Conservation (phyloP, 768 basidiomycete genomes). For the Collybia sp. region DNA sequence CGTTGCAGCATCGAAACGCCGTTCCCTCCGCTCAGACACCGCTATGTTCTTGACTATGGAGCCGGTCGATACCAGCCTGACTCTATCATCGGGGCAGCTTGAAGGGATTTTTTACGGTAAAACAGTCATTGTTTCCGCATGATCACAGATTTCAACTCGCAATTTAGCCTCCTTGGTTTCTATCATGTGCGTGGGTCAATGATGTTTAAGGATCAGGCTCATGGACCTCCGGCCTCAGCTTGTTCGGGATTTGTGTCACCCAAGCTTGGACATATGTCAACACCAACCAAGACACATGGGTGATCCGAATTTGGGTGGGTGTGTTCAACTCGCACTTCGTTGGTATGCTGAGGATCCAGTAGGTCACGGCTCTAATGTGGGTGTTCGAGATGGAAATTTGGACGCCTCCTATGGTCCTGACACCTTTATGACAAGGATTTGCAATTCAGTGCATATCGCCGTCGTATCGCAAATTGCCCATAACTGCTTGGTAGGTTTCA, state of each 20-base stretch:
- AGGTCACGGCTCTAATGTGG: background rate
- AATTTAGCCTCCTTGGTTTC: too few species aligned
- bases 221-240: background rate
- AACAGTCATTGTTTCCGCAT: too few species aligned
- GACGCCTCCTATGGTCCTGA: background rate
- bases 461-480: background rate
- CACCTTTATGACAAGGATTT: background rate
- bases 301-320: background rate
- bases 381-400: background rate
- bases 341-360: background rate
- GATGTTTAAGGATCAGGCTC: too few species aligned
- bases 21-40: too few species aligned
- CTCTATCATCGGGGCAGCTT: too few species aligned
- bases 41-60: too few species aligned
- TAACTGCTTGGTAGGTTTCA: constrained; percentile 1
- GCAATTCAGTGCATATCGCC: background rate
- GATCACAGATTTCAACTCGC: too few species aligned
- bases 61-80: too few species aligned
- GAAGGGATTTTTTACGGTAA: too few species aligned
- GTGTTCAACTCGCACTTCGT: background rate
- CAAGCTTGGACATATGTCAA: constrained; percentile 9
- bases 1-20: too few species aligned
- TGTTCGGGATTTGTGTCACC: constrained; percentile 7
- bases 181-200: too few species aligned
- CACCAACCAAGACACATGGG: constrained; percentile 6